These are phyloP conservation scores for Candida odintsovae DNA, from an alignment of 805 yeast species.

Conservation along the genomic window DNA sequence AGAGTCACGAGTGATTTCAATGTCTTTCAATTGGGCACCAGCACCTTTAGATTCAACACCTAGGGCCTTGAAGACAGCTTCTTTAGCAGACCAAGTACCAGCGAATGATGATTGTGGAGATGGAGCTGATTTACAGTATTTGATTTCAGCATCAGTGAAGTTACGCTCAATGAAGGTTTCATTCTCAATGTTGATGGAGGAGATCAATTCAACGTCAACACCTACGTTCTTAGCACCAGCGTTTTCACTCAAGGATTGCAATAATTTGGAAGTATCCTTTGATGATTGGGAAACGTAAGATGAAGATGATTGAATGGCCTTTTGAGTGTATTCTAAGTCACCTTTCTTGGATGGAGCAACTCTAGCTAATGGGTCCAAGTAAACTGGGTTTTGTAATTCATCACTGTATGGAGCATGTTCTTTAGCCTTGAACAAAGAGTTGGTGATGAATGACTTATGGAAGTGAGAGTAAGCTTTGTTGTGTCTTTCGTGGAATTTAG, in stretches of 20 bases:
- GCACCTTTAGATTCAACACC: conserved; percentile 89
- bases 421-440: conserved; percentile 89
- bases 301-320: conserved; percentile 41
- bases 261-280: conserved; percentile 57
- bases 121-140: conserved; percentile 70
- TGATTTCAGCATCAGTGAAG: conserved; percentile 76
- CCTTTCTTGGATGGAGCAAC: conserved; percentile 33
- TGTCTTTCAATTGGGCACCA: conserved; percentile 89
- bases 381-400: conserved; percentile 83
- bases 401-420: conserved; percentile 89
- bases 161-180: conserved; percentile 89
- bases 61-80: conserved; percentile 95
- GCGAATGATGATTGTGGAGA: conserved; percentile 86
- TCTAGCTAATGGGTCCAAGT: conserved; percentile 89
- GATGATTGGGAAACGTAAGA: conserved; percentile 43
- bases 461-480: conserved; percentile 88
- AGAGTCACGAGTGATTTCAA: conserved; percentile 71
- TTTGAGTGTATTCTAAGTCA: conserved; percentile 42
- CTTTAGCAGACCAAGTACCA: conserved; percentile 99
- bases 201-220: conserved; percentile 90
- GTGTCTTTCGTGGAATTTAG: conserved; percentile 74
- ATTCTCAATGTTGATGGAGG: conserved; percentile 78
- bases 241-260: conserved; percentile 47
- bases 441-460: conserved; percentile 90
- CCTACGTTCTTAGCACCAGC: conserved; percentile 66